Evolutionary conservation across 208 protist genomes (phyloP).

Genomic region (Leishmania turanica): DNA sequence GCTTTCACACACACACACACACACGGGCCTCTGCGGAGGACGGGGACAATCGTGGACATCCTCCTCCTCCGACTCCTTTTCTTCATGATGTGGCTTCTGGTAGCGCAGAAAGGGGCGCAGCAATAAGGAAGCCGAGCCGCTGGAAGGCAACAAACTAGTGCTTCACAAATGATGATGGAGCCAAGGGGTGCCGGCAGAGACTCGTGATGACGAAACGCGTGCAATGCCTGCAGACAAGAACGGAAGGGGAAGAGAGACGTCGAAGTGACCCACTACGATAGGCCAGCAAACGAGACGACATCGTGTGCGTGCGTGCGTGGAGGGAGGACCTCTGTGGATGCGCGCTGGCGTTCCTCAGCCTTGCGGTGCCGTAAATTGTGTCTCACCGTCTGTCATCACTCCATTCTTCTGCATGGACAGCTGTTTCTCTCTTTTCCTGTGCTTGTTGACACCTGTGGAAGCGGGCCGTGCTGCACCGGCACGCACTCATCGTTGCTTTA

Average conservation of each 20-base stretch:
- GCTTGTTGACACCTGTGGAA: not conserved
- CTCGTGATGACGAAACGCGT: not conserved
- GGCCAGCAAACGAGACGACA: no score
- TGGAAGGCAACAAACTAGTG: not conserved
- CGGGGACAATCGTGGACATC: not conserved
- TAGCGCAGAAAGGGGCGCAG: not conserved
- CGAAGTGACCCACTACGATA: not conserved
- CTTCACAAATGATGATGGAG: not conserved
- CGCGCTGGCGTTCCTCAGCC: not conserved
- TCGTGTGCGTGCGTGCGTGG: not conserved
- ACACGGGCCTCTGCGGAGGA: not conserved
- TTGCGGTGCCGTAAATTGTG: not conserved
- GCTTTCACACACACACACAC: not conserved
- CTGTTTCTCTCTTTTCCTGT: not conserved
- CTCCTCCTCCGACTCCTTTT: not conserved
- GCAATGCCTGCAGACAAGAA: not conserved
- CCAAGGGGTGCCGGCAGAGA: not conserved
- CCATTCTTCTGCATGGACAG: not conserved
- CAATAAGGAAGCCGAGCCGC: not conserved
- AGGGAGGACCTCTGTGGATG: not conserved
- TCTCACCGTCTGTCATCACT: not conserved
- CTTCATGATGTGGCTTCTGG: not conserved
- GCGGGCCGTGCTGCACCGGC: not conserved
- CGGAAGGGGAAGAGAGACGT: not conserved
- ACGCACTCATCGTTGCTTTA: slow-evolving; percentile 6